These are phyloP conservation scores for Chloromonas sp. DNA, from an alignment of 163 green algal genomes.

Conservation along the genomic window DNA sequence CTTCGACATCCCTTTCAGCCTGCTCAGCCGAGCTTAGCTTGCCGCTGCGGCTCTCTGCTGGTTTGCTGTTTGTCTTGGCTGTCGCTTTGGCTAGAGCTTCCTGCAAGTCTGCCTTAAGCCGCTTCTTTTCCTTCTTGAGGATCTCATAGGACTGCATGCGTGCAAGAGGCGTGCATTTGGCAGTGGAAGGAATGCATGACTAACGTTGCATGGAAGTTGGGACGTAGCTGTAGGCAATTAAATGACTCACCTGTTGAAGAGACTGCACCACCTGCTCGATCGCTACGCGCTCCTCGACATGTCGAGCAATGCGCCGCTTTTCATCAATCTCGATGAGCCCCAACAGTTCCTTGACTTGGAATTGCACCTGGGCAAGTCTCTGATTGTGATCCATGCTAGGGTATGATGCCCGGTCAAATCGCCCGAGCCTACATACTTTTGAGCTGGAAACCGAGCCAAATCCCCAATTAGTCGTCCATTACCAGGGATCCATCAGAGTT, in stretches of 20 bases:
- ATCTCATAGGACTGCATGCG: constrained; percentile 22
- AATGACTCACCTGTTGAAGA: not conserved
- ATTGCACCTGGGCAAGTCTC: not conserved
- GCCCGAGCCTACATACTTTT: no score
- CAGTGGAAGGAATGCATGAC: no score
- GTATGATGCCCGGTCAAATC: no score
- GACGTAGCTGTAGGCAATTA: no score
- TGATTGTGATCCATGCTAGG: not conserved
- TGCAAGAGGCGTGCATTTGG: no score
- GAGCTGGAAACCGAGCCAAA: no score
- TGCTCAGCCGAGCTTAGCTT: not conserved
- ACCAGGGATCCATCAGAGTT: no score
- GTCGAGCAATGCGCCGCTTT: not conserved
- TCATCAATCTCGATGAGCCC: not conserved
- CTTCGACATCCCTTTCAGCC: not conserved
- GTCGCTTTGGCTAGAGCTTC: not conserved
- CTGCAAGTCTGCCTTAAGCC: constrained; percentile 7
- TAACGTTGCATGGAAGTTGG: no score
- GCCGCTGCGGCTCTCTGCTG: not conserved
- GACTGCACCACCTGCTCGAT: not conserved
- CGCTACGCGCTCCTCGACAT: not conserved
- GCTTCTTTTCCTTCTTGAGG: constrained; percentile 27
- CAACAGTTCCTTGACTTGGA: not conserved
- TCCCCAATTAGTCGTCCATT: no score
- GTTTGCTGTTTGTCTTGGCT: not conserved